Conservation (phyloP, 208 protist species). For the Trypanosoma conorhini region DNA sequence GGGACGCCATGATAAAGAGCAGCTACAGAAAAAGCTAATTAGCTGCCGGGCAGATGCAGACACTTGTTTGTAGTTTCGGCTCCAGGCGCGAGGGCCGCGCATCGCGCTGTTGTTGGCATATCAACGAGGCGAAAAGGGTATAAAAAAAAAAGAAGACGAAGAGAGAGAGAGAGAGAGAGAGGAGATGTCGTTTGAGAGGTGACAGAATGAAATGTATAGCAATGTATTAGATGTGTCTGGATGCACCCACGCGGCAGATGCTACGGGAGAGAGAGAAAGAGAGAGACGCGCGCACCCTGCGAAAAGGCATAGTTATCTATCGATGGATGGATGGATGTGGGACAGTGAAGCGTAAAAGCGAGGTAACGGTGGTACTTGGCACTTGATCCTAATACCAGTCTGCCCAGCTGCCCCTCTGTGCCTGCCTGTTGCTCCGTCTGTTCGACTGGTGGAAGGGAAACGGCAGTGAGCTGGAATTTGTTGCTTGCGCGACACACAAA, state of each 20-base stretch:
- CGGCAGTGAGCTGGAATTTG: no score
- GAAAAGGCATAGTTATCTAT: no score
- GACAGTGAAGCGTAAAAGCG: no score
- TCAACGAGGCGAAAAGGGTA: not conserved
- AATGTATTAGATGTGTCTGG: no score
- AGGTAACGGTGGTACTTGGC: no score
- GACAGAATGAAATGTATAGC: not conserved
- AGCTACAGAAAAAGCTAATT: constrained; percentile 1
- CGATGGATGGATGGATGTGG: no score
- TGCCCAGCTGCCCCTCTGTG: not conserved
- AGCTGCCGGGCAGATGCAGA: constrained; percentile 1
- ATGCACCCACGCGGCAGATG: no score
- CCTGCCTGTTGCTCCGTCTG: not conserved
- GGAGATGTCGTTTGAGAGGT: not conserved
- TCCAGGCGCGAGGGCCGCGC: not conserved
- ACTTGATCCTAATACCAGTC: no score
- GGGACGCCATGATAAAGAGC: constrained; percentile 19
- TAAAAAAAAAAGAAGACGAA: not conserved
- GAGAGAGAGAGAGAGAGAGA: not conserved
- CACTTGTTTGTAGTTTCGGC: not conserved
- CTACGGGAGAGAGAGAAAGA: no score
- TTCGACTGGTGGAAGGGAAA: not conserved
- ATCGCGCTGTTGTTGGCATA: not conserved
- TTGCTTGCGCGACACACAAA: no score
- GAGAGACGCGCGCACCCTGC: no score